These are phyloP conservation scores for Artemisia tridentata DNA, from an alignment of 129 eudicot species.

Conservation along the genomic window DNA sequence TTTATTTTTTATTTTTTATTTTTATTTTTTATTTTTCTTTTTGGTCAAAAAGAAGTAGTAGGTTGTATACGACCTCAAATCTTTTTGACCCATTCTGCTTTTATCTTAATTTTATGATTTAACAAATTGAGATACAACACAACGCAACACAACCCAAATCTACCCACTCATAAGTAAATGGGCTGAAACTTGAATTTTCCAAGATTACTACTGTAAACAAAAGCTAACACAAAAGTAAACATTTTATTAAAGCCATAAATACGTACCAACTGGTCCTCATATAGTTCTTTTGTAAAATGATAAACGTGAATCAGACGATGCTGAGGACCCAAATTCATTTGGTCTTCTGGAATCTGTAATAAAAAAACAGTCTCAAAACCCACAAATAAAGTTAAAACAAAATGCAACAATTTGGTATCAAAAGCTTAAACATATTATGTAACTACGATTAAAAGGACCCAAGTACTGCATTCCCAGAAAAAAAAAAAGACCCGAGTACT, in stretches of 20 bases:
- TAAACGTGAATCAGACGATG: conserved; percentile 65
- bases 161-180: not conserved
- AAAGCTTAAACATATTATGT: no score
- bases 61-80: not conserved
- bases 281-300: conserved; percentile 52
- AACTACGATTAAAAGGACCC: no score
- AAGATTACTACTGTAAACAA: not conserved
- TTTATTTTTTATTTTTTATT: no score
- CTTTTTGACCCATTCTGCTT: not conserved
- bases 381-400: not conserved
- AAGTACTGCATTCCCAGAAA: no score
- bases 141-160: not conserved
- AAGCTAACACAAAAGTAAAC: not conserved
- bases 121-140: not conserved
- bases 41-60: not conserved
- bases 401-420: not conserved
- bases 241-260: not conserved
- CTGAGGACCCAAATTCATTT: conserved; percentile 56
- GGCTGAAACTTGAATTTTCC: not conserved
- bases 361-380: no score
- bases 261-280: conserved; percentile 50
- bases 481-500: no score
- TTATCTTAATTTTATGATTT: not conserved
- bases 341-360: conserved; percentile 71
- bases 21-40: no score